A percentile compares a stretch with the other conserved stretches of the same genome.
Conservation (phyloP, 805 yeast genomes). For the Ogataea minuta region DNA sequence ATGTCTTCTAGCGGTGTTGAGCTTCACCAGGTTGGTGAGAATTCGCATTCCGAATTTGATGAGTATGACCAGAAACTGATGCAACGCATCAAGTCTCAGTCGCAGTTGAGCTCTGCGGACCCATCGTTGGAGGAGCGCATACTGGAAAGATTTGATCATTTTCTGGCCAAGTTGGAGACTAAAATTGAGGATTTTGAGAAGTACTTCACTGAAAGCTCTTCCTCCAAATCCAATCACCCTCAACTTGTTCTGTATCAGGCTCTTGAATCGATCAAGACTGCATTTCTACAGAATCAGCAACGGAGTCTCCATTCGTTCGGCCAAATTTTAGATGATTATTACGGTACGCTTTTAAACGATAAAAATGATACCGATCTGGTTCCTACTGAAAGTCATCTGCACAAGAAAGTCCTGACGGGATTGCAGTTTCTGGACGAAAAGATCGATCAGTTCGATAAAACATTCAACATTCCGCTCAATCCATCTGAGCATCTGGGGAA, state of each 20-base stretch:
- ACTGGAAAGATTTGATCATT: constrained; percentile 29
- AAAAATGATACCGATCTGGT: constrained; percentile 1
- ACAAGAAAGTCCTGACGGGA: constrained; percentile 35
- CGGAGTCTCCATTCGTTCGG: constrained; percentile 28
- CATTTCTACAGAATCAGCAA: constrained; percentile 25
- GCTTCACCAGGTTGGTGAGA: background rate
- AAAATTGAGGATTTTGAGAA: constrained; percentile 30
- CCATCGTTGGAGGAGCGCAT: constrained; percentile 29
- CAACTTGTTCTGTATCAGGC: constrained; percentile 27
- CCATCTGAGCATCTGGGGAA: constrained; percentile 30
- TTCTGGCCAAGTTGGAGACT: constrained; percentile 29
- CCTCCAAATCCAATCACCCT: constrained; percentile 14
- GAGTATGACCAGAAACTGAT: constrained; percentile 19
- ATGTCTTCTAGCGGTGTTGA: constrained; percentile 8
- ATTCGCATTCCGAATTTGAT: constrained; percentile 1
- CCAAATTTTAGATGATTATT: constrained; percentile 31
- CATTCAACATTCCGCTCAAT: constrained; percentile 30
- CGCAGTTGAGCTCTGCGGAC: constrained; percentile 8
- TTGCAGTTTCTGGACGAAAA: constrained; percentile 41
- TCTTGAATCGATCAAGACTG: constrained; percentile 23
- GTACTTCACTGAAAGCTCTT: constrained; percentile 24
- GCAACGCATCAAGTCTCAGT: constrained; percentile 16
- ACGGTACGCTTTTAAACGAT: constrained; percentile 22
- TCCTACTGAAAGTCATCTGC: constrained; percentile 19
- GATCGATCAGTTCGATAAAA: constrained; percentile 38